Percentiles rank a stretch among this genome's conserved stretches.
phyloP scores from a whole-genome alignment of 257 asterid genomes.

The Solanum ossicruentum region DNA sequence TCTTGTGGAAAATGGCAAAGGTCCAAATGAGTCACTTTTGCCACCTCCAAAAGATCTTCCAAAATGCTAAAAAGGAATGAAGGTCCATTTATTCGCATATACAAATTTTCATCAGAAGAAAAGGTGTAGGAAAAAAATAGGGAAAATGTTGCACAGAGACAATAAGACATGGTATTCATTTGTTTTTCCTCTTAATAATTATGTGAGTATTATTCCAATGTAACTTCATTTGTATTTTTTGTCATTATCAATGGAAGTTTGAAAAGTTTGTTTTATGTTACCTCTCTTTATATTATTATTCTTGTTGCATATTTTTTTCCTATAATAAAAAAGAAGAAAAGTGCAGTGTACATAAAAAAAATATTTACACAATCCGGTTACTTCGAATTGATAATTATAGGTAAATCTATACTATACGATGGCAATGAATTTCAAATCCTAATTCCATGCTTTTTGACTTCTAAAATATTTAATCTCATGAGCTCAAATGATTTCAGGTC shows the following conservation, averaged over 20 bases:
- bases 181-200: neutral
- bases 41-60: conserved; percentile 89
- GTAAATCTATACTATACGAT: no score
- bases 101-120: neutral
- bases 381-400: no score
- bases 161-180: neutral
- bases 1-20: conserved; percentile 79
- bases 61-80: conserved; percentile 23
- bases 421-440: no score
- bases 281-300: neutral
- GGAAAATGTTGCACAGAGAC: neutral
- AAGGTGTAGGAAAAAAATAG: neutral
- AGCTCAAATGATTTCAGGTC: no score
- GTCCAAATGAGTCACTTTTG: conserved; percentile 40
- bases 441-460: no score
- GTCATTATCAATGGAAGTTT: neutral
- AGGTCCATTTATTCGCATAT: neutral
- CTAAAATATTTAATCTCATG: no score
- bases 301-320: neutral
- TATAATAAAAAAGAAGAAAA: neutral
- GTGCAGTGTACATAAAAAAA: neutral
- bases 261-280: neutral
- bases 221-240: neutral
- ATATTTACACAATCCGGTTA: neutral
- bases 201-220: neutral